phyloP scores from a whole-genome alignment of 495 filamentous ascomycete genomes.

The Penicillium diatomitis region DNA sequence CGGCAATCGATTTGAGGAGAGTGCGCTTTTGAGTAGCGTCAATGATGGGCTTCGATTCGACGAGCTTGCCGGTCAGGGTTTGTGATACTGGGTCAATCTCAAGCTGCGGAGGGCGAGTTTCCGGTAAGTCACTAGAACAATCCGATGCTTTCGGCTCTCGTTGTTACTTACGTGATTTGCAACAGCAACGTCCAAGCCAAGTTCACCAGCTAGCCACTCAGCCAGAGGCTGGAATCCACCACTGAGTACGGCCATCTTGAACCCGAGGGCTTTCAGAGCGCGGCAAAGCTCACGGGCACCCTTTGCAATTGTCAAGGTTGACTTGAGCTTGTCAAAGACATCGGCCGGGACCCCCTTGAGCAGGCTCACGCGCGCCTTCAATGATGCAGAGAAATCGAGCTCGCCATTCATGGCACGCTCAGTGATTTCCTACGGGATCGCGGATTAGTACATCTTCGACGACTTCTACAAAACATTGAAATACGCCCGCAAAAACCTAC shows the following conservation, averaged over 20 bases:
- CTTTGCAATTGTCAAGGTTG: slow-evolving; percentile 65
- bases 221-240: slow-evolving; percentile 89
- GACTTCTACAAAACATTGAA: not conserved
- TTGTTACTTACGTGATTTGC: slow-evolving; percentile 60
- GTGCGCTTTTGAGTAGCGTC: slow-evolving; percentile 71
- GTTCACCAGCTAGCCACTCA: slow-evolving; percentile 66
- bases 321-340: slow-evolving; percentile 70
- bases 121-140: not conserved
- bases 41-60: slow-evolving; percentile 60
- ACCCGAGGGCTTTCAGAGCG: slow-evolving; percentile 64
- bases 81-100: slow-evolving; percentile 54
- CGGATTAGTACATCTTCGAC: not conserved
- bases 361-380: slow-evolving; percentile 68
- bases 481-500: slow-evolving; percentile 20
- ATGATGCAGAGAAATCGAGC: slow-evolving; percentile 78
- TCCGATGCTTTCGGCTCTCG: not conserved
- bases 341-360: slow-evolving; percentile 69
- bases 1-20: slow-evolving; percentile 68
- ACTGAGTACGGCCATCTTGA: slow-evolving; percentile 79
- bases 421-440: slow-evolving; percentile 57
- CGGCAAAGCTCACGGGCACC: slow-evolving; percentile 67
- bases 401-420: slow-evolving; percentile 92
- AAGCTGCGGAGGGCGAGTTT: slow-evolving; percentile 34
- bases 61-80: slow-evolving; percentile 73
- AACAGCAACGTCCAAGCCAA: slow-evolving; percentile 77